phyloP scores from a whole-genome alignment of 768 basidiomycete species.

The Ramaria rubella region DNA sequence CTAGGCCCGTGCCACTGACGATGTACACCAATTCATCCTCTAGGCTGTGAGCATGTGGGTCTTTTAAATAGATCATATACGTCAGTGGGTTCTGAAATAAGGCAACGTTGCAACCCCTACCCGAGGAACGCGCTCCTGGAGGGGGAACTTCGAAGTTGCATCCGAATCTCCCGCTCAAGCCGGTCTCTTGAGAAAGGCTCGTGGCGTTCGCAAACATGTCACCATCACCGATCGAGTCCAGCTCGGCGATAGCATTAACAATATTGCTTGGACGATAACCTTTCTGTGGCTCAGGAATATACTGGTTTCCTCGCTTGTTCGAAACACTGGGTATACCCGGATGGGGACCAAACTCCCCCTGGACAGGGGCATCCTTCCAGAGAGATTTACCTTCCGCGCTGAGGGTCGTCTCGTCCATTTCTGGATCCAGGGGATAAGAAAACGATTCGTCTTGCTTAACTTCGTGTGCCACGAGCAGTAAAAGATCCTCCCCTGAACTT shows the following conservation, averaged over 20 bases:
- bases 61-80: conserved; percentile 8
- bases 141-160: conserved; percentile 16
- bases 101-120: neutral
- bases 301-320: conserved; percentile 1
- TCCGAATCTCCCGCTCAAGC: conserved; percentile 13
- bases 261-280: conserved; percentile 15
- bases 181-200: conserved; percentile 16
- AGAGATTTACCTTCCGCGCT: neutral
- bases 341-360: conserved; percentile 15
- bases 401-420: neutral
- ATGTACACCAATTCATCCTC: conserved; percentile 17
- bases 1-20: conserved; percentile 13
- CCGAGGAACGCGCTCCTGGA: conserved; percentile 16
- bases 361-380: conserved; percentile 13
- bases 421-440: conserved; percentile 10
- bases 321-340: conserved; percentile 12
- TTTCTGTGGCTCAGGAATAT: conserved; percentile 4
- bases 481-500: conserved; percentile 11
- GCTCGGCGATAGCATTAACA: conserved; percentile 8
- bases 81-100: conserved; percentile 2
- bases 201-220: conserved; percentile 15
- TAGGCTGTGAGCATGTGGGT: conserved; percentile 13
- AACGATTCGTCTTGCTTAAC: conserved; percentile 3
- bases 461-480: conserved; percentile 14
- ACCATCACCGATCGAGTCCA: conserved; percentile 13